Evolutionary conservation across 805 yeast genomes (phyloP).

Genomic region (Maudiozyma bulderi): DNA sequence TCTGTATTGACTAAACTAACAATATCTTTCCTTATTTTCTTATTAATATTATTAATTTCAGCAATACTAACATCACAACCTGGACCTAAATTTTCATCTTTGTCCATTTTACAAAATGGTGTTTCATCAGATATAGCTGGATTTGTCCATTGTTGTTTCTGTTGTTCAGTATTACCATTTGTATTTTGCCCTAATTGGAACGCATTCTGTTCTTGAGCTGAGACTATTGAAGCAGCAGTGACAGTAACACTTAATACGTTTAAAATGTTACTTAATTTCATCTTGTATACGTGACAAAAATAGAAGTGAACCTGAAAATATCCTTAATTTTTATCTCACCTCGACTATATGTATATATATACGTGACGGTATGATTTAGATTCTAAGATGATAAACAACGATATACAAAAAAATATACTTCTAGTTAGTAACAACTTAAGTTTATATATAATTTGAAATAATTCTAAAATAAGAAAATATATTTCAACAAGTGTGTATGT

Average conservation of each 20-base stretch:
- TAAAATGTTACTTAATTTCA: background rate
- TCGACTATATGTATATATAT: background rate
- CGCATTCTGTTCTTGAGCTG: background rate
- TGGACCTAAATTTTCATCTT: slow-evolving; percentile 24
- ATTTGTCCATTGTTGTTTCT: background rate
- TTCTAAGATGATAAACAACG: too few species aligned
- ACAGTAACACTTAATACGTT: background rate
- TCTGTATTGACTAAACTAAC: slow-evolving; percentile 54
- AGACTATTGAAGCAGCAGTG: background rate
- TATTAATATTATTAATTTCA: slow-evolving; percentile 45
- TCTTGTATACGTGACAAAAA: background rate
- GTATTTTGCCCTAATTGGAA: background rate
- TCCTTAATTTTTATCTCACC: background rate
- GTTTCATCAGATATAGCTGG: slow-evolving; percentile 6
- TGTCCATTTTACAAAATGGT: slow-evolving; percentile 27
- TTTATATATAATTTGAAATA: too few species aligned
- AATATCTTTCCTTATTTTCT: slow-evolving; percentile 46
- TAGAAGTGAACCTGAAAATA: background rate
- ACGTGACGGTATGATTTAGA: too few species aligned
- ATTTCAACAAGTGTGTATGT: too few species aligned
- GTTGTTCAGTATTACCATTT: too few species aligned
- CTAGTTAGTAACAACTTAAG: too few species aligned
- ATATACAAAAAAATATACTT: too few species aligned
- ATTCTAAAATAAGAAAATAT: too few species aligned
- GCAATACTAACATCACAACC: slow-evolving; percentile 35